Conservation (phyloP, 139 green algal genomes). For the Micractinium conductrix region DNA sequence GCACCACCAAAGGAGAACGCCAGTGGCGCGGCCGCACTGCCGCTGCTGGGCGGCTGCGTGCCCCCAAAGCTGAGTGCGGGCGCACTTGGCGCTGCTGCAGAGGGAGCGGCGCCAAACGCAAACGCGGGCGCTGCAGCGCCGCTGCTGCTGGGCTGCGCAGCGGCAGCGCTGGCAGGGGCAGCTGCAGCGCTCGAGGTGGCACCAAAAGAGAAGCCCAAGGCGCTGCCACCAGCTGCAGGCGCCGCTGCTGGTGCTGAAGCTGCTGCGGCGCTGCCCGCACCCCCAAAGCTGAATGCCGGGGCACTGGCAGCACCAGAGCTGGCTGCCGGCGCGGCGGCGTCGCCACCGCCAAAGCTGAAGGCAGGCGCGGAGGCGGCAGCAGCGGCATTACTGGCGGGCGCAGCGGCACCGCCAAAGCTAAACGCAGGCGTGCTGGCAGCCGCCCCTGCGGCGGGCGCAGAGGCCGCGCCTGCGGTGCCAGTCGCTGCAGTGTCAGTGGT, state of each 20-base stretch:
- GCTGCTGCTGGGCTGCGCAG: background rate
- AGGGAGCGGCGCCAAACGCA: background rate
- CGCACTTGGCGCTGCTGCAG: background rate
- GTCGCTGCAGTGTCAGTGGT: background rate
- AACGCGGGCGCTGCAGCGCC: background rate
- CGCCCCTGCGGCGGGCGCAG: background rate
- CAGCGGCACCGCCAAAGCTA: slow-evolving; percentile 2
- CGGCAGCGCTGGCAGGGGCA: background rate
- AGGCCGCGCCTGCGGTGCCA: background rate
- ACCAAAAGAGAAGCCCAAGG: background rate
- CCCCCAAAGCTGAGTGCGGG: background rate
- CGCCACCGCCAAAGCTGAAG: slow-evolving; percentile 4
- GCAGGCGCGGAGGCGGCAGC: background rate
- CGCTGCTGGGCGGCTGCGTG: background rate
- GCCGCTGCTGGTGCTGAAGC: background rate
- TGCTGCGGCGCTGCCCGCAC: background rate
- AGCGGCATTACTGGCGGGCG: background rate
- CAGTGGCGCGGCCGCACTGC: no score
- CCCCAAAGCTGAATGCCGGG: slow-evolving; percentile 18
- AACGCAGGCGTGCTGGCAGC: background rate
- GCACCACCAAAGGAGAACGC: background rate
- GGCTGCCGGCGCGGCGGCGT: background rate
- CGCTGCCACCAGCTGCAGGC: background rate
- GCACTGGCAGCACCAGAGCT: background rate
- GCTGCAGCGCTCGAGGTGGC: background rate